Evolutionary conservation across 1,284 basidiomycete species (phyloP).

Genomic region (Ustilago bromivora): DNA sequence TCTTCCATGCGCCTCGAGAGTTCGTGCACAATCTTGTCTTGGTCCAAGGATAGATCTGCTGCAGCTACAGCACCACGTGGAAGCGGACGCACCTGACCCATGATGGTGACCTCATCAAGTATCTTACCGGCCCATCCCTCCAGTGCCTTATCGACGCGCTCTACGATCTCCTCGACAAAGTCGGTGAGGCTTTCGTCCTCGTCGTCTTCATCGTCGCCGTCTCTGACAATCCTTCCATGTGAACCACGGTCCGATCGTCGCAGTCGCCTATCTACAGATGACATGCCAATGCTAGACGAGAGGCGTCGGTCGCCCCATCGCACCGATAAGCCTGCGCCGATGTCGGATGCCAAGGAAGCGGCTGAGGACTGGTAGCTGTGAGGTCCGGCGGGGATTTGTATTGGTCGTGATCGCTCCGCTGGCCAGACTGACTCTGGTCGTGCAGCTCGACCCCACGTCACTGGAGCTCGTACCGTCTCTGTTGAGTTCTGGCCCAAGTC

Average conservation of each 20-base stretch:
- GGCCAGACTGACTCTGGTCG: constrained; percentile 10
- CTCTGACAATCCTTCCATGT: not conserved
- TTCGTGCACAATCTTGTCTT: constrained; percentile 35
- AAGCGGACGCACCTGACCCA: constrained; percentile 60
- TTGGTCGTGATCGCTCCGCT: constrained; percentile 17
- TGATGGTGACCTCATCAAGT: constrained; percentile 63
- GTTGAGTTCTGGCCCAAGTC: constrained; percentile 19
- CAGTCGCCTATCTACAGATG: constrained; percentile 25
- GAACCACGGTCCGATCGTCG: constrained; percentile 6
- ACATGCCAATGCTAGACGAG: constrained; percentile 21
- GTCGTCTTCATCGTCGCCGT: constrained; percentile 21
- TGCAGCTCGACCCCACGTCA: not conserved
- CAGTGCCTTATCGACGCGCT: constrained; percentile 55
- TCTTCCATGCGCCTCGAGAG: constrained; percentile 36
- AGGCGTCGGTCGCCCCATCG: constrained; percentile 18
- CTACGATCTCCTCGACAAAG: constrained; percentile 62
- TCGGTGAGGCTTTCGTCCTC: constrained; percentile 56
- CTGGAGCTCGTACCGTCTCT: constrained; percentile 16
- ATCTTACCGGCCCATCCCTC: constrained; percentile 66
- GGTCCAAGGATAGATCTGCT: constrained; percentile 14
- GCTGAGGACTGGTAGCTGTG: constrained; percentile 28
- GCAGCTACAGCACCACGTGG: constrained; percentile 8
- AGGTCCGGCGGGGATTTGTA: constrained; percentile 29
- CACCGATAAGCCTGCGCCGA: constrained; percentile 7
- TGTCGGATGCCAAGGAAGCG: constrained; percentile 18